Percentiles rank a stretch among this genome's conserved stretches.
Conservation (phyloP, 805 yeast genomes). For the Metschnikowia henanensis region DNA sequence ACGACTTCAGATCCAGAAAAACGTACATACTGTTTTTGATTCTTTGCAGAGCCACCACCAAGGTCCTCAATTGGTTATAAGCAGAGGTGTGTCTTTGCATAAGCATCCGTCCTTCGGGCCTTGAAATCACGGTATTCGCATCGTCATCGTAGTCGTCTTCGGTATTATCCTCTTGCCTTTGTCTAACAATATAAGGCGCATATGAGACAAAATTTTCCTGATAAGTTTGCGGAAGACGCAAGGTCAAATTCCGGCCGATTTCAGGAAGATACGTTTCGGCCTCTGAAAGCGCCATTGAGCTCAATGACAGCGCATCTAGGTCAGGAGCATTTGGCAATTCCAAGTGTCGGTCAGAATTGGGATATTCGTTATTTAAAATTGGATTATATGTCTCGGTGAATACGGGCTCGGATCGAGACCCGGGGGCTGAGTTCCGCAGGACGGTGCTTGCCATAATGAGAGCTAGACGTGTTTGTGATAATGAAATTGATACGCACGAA, state of each 20-base stretch:
- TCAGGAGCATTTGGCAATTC: not conserved
- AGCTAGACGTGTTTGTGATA: too few relatives aligned
- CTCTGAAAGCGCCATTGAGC: not conserved
- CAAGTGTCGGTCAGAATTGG: too few relatives aligned
- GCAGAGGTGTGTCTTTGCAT: constrained; percentile 21
- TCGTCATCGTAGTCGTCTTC: not conserved
- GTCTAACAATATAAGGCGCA: not conserved
- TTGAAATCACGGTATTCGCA: constrained; percentile 3
- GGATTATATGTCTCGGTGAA: too few relatives aligned
- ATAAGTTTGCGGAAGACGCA: not conserved
- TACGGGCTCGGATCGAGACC: too few relatives aligned
- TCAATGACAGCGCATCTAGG: not conserved
- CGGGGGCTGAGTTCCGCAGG: too few relatives aligned
- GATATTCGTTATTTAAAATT: not conserved
- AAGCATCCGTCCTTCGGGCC: constrained; percentile 6
- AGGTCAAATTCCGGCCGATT: not conserved
- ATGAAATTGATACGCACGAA: too few relatives aligned
- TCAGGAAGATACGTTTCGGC: not conserved
- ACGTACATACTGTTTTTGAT: constrained; percentile 28
- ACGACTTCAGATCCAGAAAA: constrained; percentile 31
- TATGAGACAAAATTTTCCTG: not conserved
- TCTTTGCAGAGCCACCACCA: constrained; percentile 31
- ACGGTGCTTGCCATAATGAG: too few relatives aligned
- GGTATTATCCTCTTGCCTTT: not conserved
- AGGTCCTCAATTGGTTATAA: constrained; percentile 28